phyloP scores from a whole-genome alignment of 2,329 filamentous ascomycete species.

The Exophiala sideris region DNA sequence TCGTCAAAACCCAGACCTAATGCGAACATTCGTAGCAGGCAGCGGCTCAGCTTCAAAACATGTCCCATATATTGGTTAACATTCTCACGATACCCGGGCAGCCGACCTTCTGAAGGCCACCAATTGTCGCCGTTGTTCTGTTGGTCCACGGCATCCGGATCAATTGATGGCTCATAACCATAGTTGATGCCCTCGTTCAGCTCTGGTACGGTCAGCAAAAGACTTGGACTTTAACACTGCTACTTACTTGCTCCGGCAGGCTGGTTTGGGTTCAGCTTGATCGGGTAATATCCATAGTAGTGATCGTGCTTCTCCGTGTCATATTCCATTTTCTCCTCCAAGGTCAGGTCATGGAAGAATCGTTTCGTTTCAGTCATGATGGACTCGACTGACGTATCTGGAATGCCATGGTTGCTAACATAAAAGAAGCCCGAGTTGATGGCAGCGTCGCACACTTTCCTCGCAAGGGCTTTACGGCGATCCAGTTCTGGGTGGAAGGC shows the following conservation, averaged over 20 bases:
- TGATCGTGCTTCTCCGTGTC: slow-evolving; percentile 20
- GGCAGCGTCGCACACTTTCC: slow-evolving; percentile 45
- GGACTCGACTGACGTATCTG: slow-evolving; percentile 33
- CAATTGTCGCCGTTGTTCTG: slow-evolving; percentile 18
- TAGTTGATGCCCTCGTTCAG: slow-evolving; percentile 23
- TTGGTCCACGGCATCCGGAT: slow-evolving; percentile 8
- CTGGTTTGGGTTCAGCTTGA: slow-evolving; percentile 10
- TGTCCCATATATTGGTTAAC: slow-evolving; percentile 15
- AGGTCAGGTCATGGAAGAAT: slow-evolving; percentile 18
- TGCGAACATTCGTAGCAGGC: slow-evolving; percentile 53
- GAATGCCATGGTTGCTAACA: slow-evolving; percentile 47
- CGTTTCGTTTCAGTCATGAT: slow-evolving; percentile 15
- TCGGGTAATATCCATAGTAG: slow-evolving; percentile 23
- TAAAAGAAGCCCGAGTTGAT: slow-evolving; percentile 50
- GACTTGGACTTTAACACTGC: not conserved
- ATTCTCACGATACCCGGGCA: slow-evolving; percentile 12
- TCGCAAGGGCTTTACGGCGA: slow-evolving; percentile 41
- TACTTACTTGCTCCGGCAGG: slow-evolving; percentile 19
- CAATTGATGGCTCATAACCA: slow-evolving; percentile 16
- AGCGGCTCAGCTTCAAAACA: slow-evolving; percentile 48
- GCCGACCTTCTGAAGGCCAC: slow-evolving; percentile 14
- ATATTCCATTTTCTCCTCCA: slow-evolving; percentile 21
- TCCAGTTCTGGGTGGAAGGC: slow-evolving; percentile 35
- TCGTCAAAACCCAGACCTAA: slow-evolving; percentile 55
- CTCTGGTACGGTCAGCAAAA: slow-evolving; percentile 2